A percentile compares a stretch with the other conserved stretches of the same genome.
Evolutionary conservation across 2,329 filamentous ascomycete species (phyloP).

Genomic region (Beauveria rudraprayagi): DNA sequence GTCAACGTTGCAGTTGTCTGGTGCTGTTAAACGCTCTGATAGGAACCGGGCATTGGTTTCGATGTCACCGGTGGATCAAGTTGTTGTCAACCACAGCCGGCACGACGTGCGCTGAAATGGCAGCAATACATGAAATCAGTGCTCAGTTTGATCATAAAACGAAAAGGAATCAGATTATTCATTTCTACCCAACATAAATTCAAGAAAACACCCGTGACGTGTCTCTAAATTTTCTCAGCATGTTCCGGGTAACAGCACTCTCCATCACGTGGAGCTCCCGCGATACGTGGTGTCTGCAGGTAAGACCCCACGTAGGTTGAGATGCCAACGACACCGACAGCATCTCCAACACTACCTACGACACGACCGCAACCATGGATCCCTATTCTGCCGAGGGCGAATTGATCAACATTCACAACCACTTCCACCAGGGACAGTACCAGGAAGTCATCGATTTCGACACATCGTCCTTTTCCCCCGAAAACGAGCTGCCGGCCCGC

Average conservation of each 20-base stretch:
- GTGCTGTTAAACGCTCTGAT: too few species aligned
- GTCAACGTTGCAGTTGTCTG: too few species aligned
- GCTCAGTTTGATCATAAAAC: too few species aligned
- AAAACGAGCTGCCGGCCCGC: slow-evolving; percentile 69
- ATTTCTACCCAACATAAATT: neutral
- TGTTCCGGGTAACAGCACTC: neutral
- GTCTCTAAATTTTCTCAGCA: neutral
- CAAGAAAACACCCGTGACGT: neutral
- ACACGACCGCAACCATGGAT: slow-evolving; percentile 43
- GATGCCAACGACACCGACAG: neutral
- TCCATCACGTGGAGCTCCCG: slow-evolving; percentile 9
- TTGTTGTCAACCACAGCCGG: too few species aligned
- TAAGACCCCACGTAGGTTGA: neutral
- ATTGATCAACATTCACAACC: slow-evolving; percentile 62
- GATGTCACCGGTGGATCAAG: too few species aligned
- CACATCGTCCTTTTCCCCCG: slow-evolving; percentile 65
- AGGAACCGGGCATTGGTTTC: too few species aligned
- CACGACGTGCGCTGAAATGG: too few species aligned
- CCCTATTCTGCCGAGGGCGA: slow-evolving; percentile 65
- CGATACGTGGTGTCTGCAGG: neutral
- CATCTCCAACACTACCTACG: neutral
- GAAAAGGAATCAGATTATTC: too few species aligned
- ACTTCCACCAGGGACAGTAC: slow-evolving; percentile 77
- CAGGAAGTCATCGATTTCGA: slow-evolving; percentile 80
- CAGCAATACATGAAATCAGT: neutral